Evolutionary conservation across 2,329 filamentous ascomycete species (phyloP).

Genomic region (Apiospora koreana): DNA sequence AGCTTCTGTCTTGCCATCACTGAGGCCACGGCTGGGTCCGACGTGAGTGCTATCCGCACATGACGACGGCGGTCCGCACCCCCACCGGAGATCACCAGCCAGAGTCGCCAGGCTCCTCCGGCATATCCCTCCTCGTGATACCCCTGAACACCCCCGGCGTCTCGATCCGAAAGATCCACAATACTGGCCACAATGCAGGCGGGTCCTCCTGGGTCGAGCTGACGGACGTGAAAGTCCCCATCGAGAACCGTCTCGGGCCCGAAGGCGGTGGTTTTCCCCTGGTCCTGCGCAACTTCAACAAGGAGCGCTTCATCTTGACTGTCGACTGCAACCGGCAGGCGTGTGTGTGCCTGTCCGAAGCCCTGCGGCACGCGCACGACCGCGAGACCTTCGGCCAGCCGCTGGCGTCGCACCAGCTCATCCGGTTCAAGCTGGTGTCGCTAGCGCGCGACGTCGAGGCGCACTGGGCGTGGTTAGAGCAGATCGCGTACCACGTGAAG

Average conservation of each 20-base stretch:
- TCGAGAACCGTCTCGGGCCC: conserved; percentile 98
- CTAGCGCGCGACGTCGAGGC: conserved; percentile 99
- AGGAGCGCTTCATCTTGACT: conserved; percentile 97
- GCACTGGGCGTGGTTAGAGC: conserved; percentile 96
- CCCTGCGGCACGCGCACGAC: conserved; percentile 96
- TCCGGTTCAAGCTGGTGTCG: conserved; percentile 94
- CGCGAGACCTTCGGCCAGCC: conserved; percentile 94
- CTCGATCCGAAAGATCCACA: conserved; percentile 93
- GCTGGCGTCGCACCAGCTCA: conserved; percentile 94
- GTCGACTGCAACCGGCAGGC: conserved; percentile 96
- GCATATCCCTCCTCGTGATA: conserved; percentile 86
- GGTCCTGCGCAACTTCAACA: conserved; percentile 99
- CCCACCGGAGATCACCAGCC: conserved; percentile 78
- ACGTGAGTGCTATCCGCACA: conserved; percentile 96
- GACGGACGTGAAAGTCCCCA: conserved; percentile 97
- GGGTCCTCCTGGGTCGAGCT: conserved; percentile 98
- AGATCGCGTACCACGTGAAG: conserved; percentile 89
- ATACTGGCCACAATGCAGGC: conserved; percentile 93
- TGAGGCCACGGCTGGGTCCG: conserved; percentile 90
- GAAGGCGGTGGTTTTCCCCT: conserved; percentile 98
- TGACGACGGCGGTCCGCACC: conserved; percentile 93
- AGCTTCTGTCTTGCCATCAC: conserved; percentile 97
- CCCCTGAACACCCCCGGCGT: conserved; percentile 84
- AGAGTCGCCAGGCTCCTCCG: conserved; percentile 43
- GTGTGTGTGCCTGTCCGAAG: conserved; percentile 95